Base-by-base conservation (phyloP, 164 flowering plant genomes). In the Dillenia suffruticosa region DNA sequence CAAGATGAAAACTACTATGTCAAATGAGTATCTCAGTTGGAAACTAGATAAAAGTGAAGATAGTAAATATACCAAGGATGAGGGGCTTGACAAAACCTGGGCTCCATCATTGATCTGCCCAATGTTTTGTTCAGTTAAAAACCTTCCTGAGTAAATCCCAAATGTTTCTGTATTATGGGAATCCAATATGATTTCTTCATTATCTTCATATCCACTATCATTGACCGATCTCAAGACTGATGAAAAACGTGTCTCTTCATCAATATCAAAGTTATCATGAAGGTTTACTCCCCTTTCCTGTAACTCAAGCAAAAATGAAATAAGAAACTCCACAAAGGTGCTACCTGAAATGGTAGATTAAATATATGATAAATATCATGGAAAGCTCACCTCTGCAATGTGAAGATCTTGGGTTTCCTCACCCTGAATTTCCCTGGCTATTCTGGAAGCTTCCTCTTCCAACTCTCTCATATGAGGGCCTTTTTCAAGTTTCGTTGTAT, bases 381-480 rank as follows among this genome's bases (percentile, higher is more conserved):
- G 54, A 19, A 67, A 56, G 2, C 62, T 64, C 62, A 90, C 99
- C 96, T 95, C 99, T 56, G 97, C 96, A 68, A 90, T 69, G 79
- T 95, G 99, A 70, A 84, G 81, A 81, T 95, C 98, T 57, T 70
- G 73, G 48, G 99, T 95, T 6, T 82, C 96, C 81, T 95, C 97
- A 17, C 92, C 90, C 79, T 92, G 95, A 74, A 95, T 95, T 79
- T 95, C 99, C 76, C 88, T 85, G 1, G 99, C 99, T 70, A 92
- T 81, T 71, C 96, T 82, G 47, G 56, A 17, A 43, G 99, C 99
- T 81, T 88, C 86, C 70, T 64, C 81, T 71, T 95, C 99, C 69
- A 78, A 64, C 59, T 84, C 97, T 77, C 81, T 78, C 79, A 61
- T 88, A 68, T 79, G 86, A 69, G 97, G 96, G 54, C 99, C 99